Conservation (phyloP, 2,329 filamentous ascomycete species). For the Exophiala phaeomuriformis region DNA sequence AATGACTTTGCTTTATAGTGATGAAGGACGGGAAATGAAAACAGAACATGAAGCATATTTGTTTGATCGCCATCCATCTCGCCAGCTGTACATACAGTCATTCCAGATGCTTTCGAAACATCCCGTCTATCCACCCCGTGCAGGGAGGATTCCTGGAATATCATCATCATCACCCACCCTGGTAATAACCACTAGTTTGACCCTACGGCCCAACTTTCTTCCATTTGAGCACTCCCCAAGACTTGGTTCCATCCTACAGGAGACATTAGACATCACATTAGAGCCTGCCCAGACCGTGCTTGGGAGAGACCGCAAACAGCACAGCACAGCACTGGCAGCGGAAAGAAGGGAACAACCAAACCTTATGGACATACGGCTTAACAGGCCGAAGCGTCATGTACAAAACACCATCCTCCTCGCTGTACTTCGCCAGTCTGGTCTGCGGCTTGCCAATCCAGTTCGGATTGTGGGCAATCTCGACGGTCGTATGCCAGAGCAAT, state of each 20-base stretch:
- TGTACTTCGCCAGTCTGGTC: conserved; percentile 6
- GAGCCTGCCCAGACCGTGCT: not conserved
- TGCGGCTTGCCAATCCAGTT: conserved; percentile 17
- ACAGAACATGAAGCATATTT: no score
- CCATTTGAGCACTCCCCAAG: conserved; percentile 17
- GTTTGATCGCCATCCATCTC: no score
- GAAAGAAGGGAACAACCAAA: conserved; percentile 1
- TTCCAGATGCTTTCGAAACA: no score
- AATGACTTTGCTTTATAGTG: no score
- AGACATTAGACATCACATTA: not conserved
- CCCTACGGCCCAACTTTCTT: conserved; percentile 8
- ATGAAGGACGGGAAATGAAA: no score
- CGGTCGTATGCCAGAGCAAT: conserved; percentile 16
- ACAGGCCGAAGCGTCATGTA: conserved; percentile 16
- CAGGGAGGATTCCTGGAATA: no score
- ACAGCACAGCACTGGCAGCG: no score
- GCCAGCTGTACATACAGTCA: no score
- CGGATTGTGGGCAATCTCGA: conserved; percentile 17
- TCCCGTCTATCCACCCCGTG: no score
- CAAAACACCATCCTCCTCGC: conserved; percentile 1
- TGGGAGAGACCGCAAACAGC: not conserved
- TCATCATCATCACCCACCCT: no score
- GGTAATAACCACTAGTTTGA: no score
- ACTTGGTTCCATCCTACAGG: conserved; percentile 12
- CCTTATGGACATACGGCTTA: conserved; percentile 13